phyloP scores from a whole-genome alignment of 805 yeast genomes.

The Saccharomycopsis sp. region DNA sequence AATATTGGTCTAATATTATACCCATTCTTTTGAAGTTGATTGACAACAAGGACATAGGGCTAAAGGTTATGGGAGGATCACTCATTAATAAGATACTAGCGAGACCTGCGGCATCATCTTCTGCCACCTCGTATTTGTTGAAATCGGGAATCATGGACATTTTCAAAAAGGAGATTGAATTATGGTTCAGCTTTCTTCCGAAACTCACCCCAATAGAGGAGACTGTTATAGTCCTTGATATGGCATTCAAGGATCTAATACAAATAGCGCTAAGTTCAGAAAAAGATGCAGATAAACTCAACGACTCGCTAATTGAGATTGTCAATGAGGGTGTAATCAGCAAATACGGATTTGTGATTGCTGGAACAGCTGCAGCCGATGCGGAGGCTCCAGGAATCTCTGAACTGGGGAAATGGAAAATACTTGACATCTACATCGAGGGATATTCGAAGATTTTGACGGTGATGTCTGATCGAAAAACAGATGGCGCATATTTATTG shows the following conservation, averaged over 20 bases:
- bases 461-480: neutral
- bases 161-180: neutral
- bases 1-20: neutral
- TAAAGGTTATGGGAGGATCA: neutral
- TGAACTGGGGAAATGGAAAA: neutral
- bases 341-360: neutral
- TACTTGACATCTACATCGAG: neutral
- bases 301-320: neutral
- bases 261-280: neutral
- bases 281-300: neutral
- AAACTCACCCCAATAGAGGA: neutral
- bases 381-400: neutral
- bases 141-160: neutral
- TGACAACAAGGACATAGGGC: neutral
- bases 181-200: neutral
- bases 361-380: neutral
- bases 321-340: neutral
- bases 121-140: neutral
- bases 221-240: neutral
- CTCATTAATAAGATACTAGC: neutral
- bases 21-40: neutral
- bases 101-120: neutral
- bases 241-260: neutral
- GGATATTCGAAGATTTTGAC: neutral
- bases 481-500: neutral